Evolutionary conservation across 2,329 filamentous ascomycete species (phyloP).

Genomic region (Exophiala lecanii-corni): DNA sequence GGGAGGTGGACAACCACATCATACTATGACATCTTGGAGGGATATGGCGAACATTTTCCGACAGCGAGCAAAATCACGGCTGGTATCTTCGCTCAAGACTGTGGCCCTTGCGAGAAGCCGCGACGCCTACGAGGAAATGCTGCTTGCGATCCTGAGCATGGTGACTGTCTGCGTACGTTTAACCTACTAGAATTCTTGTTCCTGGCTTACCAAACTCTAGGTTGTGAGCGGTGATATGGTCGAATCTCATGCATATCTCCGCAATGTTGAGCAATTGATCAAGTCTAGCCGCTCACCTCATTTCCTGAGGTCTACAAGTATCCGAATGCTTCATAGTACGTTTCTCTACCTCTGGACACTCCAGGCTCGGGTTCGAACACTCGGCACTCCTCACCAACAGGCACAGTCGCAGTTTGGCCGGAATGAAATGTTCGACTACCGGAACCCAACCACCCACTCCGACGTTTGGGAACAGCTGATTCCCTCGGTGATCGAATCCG

Average conservation of each 20-base stretch:
- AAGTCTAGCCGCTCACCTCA: not conserved
- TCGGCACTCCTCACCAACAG: too few species aligned
- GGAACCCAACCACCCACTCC: not conserved
- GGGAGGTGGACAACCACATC: not conserved
- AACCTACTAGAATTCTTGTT: not conserved
- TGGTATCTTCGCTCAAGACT: conserved; percentile 1
- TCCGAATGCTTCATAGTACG: conserved; percentile 10
- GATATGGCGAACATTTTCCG: conserved; percentile 2
- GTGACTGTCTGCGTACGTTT: conserved; percentile 10
- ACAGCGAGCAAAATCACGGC: conserved; percentile 3
- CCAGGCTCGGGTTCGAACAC: conserved; percentile 1
- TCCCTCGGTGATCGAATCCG: not conserved
- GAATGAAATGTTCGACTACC: not conserved
- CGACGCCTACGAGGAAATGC: conserved; percentile 8
- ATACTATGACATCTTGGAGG: not conserved
- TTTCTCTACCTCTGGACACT: conserved; percentile 7
- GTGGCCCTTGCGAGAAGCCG: not conserved
- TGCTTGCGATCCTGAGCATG: conserved; percentile 9
- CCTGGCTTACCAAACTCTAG: not conserved
- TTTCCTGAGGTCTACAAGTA: not conserved
- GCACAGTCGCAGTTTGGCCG: too few species aligned
- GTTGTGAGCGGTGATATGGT: conserved; percentile 9
- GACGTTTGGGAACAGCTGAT: not conserved
- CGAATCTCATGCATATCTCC: conserved; percentile 6
- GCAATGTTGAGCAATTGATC: conserved; percentile 3